Conservation (phyloP, 2,329 filamentous ascomycete genomes). For the Apiospora rasikravindrae region DNA sequence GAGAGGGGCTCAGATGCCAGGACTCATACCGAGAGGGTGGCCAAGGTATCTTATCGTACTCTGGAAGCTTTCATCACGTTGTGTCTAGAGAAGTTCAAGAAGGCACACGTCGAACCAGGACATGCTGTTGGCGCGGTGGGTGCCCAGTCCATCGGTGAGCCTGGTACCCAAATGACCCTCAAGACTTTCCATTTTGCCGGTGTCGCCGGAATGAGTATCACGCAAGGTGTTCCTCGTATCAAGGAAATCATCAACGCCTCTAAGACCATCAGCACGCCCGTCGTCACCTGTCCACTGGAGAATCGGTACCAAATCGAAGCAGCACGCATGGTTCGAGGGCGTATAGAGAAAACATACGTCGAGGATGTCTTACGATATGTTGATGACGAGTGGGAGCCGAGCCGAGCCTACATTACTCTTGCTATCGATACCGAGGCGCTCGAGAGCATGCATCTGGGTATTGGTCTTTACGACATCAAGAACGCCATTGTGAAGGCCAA, state of each 20-base stretch:
- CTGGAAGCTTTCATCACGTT: constrained; percentile 77
- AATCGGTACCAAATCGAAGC: constrained; percentile 77
- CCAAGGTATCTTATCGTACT: constrained; percentile 80
- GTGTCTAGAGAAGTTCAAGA: constrained; percentile 88
- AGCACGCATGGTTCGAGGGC: constrained; percentile 88
- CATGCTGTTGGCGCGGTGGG: constrained; percentile 96
- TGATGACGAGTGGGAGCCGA: constrained; percentile 86
- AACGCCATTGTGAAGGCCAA: constrained; percentile 79
- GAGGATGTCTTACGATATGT: constrained; percentile 81
- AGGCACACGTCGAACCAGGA: constrained; percentile 89
- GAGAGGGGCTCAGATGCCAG: constrained; percentile 34
- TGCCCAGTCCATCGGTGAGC: constrained; percentile 97
- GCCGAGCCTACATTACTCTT: constrained; percentile 77
- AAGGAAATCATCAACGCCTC: constrained; percentile 99
- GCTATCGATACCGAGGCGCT: constrained; percentile 82
- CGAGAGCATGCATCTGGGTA: constrained; percentile 79
- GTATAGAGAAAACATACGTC: constrained; percentile 94
- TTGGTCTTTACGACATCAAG: constrained; percentile 75
- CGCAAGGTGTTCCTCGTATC: constrained; percentile 98
- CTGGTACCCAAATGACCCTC: constrained; percentile 97
- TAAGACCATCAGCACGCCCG: constrained; percentile 89
- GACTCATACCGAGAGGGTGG: constrained; percentile 67
- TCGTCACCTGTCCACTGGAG: constrained; percentile 85
- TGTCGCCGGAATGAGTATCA: constrained; percentile 99
- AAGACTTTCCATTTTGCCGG: constrained; percentile 99